phyloP scores from a whole-genome alignment of 208 protist genomes.

The Acanthamoeba triangularis region DNA sequence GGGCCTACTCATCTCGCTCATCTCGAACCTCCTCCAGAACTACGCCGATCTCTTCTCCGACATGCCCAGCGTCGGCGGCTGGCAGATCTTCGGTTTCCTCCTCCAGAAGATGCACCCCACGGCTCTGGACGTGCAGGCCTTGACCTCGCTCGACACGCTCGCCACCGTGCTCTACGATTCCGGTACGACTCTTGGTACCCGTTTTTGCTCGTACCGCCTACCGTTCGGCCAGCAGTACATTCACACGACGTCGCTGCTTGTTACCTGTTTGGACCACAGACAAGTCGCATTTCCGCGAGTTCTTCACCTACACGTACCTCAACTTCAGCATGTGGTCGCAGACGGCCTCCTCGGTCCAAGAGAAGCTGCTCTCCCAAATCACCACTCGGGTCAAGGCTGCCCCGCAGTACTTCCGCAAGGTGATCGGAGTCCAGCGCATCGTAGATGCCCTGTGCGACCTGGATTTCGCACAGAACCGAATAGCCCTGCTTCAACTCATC shows the following conservation, averaged over 20 bases:
- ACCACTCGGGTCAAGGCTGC: neutral
- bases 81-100: conserved; percentile 65
- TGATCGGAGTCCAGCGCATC: conserved; percentile 70
- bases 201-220: neutral
- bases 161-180: conserved; percentile 57
- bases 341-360: conserved; percentile 11
- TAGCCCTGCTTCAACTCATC: conserved; percentile 65
- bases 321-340: conserved; percentile 70
- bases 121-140: conserved; percentile 6
- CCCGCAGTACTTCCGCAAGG: conserved; percentile 55
- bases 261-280: neutral
- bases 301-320: conserved; percentile 66
- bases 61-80: conserved; percentile 41
- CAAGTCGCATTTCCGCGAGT: conserved; percentile 55
- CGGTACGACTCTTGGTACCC: neutral
- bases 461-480: conserved; percentile 27
- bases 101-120: conserved; percentile 65
- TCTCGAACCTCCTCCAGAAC: conserved; percentile 54
- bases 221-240: too few species aligned
- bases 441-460: conserved; percentile 56
- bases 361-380: conserved; percentile 56
- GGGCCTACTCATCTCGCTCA: conserved; percentile 69
- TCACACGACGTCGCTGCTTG: neutral
- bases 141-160: conserved; percentile 28
- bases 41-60: conserved; percentile 45